Evolutionary conservation across 495 filamentous ascomycete genomes (phyloP).

Genomic region (Hypoxylon fuscum): DNA sequence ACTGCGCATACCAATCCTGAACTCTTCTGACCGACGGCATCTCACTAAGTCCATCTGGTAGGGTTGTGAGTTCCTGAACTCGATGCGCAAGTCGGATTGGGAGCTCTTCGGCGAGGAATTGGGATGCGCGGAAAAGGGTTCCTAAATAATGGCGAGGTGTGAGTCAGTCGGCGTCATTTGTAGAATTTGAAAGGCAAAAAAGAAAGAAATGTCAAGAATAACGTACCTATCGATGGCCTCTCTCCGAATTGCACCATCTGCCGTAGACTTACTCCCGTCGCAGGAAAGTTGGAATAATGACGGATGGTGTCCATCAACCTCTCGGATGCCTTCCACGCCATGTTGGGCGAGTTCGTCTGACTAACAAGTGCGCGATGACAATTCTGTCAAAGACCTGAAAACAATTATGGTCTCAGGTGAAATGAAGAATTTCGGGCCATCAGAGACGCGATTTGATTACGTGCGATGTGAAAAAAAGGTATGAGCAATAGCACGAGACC

Average conservation of each 20-base stretch:
- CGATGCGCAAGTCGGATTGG: constrained; percentile 96
- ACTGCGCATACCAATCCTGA: constrained; percentile 98
- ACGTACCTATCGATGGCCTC: constrained; percentile 81
- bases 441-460: constrained; percentile 25
- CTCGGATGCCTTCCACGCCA: constrained; percentile 90
- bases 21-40: constrained; percentile 98
- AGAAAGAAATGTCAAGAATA: constrained; percentile 9
- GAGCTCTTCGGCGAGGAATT: constrained; percentile 97
- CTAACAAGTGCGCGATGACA: constrained; percentile 15
- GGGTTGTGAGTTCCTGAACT: constrained; percentile 87
- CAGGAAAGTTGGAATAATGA: constrained; percentile 96
- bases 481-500: constrained; percentile 45
- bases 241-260: constrained; percentile 99
- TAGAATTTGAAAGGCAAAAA: constrained; percentile 27
- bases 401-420: constrained; percentile 23
- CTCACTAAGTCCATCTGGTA: constrained; percentile 97
- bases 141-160: constrained; percentile 60
- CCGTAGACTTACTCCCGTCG: constrained; percentile 92
- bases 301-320: constrained; percentile 97
- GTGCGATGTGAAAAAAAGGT: not conserved
- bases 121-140: constrained; percentile 94
- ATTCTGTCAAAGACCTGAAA: constrained; percentile 15
- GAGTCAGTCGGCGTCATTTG: constrained; percentile 39
- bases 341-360: constrained; percentile 54
- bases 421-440: constrained; percentile 28